phyloP scores from a whole-genome alignment of 177 flowering plant genomes.

The Vitis hybrid region DNA sequence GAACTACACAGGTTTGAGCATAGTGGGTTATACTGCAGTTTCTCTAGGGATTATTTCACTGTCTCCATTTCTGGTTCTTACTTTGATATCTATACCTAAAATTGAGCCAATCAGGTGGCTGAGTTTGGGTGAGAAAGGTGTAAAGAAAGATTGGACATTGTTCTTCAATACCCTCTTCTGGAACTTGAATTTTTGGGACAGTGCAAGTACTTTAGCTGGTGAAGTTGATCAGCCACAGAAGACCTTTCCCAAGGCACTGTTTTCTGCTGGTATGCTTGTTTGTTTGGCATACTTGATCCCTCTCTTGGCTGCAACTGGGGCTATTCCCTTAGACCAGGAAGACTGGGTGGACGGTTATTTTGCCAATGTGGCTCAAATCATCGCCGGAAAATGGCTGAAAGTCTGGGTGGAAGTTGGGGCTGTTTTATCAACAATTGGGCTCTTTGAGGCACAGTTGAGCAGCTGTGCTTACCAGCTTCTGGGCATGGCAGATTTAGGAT shows the following conservation, averaged over 20 bases:
- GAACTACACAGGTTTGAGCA: constrained; percentile 32
- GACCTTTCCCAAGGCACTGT: constrained; percentile 32
- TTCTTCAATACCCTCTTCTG: constrained; percentile 41
- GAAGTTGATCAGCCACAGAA: constrained; percentile 36
- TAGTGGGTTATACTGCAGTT: constrained; percentile 35
- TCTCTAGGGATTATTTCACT: constrained; percentile 25
- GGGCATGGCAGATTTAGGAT: constrained; percentile 54
- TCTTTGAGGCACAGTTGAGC: constrained; percentile 55
- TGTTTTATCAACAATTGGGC: constrained; percentile 42
- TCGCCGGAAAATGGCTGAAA: constrained; percentile 52
- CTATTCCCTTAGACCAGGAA: constrained; percentile 20
- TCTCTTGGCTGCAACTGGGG: constrained; percentile 30
- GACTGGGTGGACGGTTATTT: constrained; percentile 32
- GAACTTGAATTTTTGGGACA: constrained; percentile 44
- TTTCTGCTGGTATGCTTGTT: constrained; percentile 28
- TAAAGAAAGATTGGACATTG: constrained; percentile 28
- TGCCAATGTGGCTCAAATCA: constrained; percentile 35
- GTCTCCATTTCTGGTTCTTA: constrained; percentile 22
- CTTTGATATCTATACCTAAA: constrained; percentile 25
- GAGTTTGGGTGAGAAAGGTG: constrained; percentile 26
- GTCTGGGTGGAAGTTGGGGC: constrained; percentile 48
- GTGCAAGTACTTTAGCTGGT: constrained; percentile 37
- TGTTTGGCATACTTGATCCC: constrained; percentile 31
- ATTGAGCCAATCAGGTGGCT: constrained; percentile 30
- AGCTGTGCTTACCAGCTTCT: constrained; percentile 41